Evolutionary conservation across 2,329 filamentous ascomycete species (phyloP), one percentile per base, ranked within the genome.

Genomic region (Fusarium miscanthi): DNA sequence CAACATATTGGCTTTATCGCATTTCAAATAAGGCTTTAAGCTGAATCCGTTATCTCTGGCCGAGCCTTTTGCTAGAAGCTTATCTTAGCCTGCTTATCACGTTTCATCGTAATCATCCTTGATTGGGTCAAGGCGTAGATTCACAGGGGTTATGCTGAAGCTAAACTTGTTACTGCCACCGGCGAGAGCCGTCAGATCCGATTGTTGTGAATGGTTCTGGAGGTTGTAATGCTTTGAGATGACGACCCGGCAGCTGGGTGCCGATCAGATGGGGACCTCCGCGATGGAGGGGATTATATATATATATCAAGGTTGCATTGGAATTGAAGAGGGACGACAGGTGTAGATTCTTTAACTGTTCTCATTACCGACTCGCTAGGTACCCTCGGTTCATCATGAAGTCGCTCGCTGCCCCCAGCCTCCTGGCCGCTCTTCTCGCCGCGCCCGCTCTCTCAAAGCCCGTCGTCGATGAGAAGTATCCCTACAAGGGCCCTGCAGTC

Each of bases 401-500:
- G 60, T 49, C 43, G 4, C 25, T 53, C 5, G 4, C 49, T 9
- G 49, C 23, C 7, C 56, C 27, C 9, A 38, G 12, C 27, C 10
- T 63, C 0, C 14, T 63, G 38, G 37, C 43, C 17, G 43, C 38
- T 4, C 9, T 62, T 3, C 25, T 63, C 17, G 27, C 38, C 17
- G n/a, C 17, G 11, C 25, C 31, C 3, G 43, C 21, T n/a, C 56
- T 27, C 2, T 31, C 56, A 33, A 46, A 40, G 10, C 61, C 61
- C 2, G 48, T 40, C 2, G 61, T 62, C 19, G 61, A 63, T 9
- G 57, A 63, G 21, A 63, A 35, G 30, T 63, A 62, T 17, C 61
- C 61, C 14, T 63, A 63, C 14, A 45, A 14, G 5, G 61, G 61
- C 6, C 56, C 61, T 1, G 35, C 38, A n/a, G 31, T 63, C 6